Evolutionary conservation across 768 basidiomycete genomes (phyloP).

Genomic region (Mrakia gelida): DNA sequence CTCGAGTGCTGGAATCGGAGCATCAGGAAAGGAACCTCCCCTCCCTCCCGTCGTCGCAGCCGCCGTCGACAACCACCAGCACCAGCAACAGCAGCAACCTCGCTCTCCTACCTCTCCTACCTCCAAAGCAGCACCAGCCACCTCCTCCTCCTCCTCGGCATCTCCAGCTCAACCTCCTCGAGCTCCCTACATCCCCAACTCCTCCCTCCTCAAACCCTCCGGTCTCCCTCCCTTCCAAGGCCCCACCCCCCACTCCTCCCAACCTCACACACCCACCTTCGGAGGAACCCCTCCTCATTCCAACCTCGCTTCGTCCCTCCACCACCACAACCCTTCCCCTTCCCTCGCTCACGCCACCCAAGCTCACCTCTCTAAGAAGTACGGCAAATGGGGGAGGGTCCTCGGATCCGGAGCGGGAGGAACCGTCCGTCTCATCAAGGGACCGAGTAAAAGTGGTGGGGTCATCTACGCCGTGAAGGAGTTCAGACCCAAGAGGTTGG

Average conservation of each 20-base stretch:
- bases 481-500: constrained; percentile 80
- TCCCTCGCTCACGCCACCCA: constrained; percentile 46
- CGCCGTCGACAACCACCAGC: not conserved
- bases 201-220: not conserved
- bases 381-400: constrained; percentile 96
- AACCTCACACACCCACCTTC: constrained; percentile 27
- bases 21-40: not conserved
- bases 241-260: not conserved
- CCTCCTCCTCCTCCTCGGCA: no score
- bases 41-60: constrained; percentile 7
- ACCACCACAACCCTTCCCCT: constrained; percentile 39
- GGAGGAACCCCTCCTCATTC: constrained; percentile 23
- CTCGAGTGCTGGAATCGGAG: constrained; percentile 11
- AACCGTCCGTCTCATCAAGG: constrained; percentile 93
- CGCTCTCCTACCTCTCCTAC: not conserved
- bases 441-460: constrained; percentile 71
- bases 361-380: constrained; percentile 88
- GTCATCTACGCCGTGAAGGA: constrained; percentile 93
- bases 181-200: not conserved
- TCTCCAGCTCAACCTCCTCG: not conserved
- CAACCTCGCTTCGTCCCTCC: constrained; percentile 39
- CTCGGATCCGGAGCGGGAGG: constrained; percentile 97
- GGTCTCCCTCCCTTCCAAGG: not conserved
- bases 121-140: not conserved
- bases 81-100: not conserved